Evolutionary conservation across 306 rosid species (phyloP), one percentile per base, ranked within the genome.

Genomic region (Coriaria nepalensis): DNA sequence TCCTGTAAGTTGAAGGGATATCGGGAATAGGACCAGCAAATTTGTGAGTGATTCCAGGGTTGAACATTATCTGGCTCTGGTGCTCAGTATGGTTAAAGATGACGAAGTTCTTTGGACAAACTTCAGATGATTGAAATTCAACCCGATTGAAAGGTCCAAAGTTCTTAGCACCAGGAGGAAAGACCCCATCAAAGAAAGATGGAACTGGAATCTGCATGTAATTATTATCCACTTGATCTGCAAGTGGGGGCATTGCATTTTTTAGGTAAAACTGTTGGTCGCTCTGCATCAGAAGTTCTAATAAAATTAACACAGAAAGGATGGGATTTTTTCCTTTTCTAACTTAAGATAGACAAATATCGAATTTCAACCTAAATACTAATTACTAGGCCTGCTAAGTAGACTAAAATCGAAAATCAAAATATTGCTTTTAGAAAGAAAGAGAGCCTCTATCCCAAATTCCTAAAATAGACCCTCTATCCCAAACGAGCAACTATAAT

Each of bases 21-120:
- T 78, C 70, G 10, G 79, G 61, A 62, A 59, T 69, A 52, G 83
- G 80, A 40, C 65, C 67, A 57, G 63, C 45, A 32, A 83, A 67
- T 54, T 74, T 74, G 83, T 76, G 67, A 63, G 83, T 72, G 56
- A 75, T 68, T n/a, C 75, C 80, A 45, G 96, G 96, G 61, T 88
- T 73, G 72, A 76, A 81, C 84, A 88, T 64, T 13, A 88, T 65
- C 72, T 77, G 78, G 74, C 93, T 83, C 43, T 70, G 80, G 51
- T 81, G 77, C 60, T 74, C 75, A n/a, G 88, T 81, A 61, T 88
- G 90, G 63, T 88, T 95, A 10, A 83, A 83, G 60, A 88, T 75
- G 38, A 88, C 68, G 71, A 78, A 88, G 64, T 81, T 88, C 83
- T 68, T 79, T 0, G 96, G 95, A 80, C 93, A 88, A 41, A 71